phyloP scores from a whole-genome alignment of 2,329 filamentous ascomycete genomes.

The Zymoseptoria ardabiliae region DNA sequence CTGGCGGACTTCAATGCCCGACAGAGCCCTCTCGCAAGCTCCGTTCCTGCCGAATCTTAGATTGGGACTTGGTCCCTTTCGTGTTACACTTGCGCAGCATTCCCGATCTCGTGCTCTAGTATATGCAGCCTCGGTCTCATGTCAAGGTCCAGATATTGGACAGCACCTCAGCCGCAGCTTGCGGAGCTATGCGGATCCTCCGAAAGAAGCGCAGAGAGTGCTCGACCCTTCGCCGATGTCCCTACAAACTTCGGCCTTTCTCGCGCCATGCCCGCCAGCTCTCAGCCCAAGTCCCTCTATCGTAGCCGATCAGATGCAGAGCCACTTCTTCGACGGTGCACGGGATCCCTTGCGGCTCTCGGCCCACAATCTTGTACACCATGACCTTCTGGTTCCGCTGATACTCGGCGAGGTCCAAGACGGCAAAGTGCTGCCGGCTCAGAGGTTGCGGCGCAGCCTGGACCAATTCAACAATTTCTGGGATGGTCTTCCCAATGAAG shows the following conservation, averaged over 20 bases:
- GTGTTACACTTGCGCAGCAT: background rate
- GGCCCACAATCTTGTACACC: constrained; percentile 1
- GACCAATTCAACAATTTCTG: constrained; percentile 1
- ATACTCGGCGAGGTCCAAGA: background rate
- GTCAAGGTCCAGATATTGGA: background rate
- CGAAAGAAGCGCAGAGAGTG: background rate
- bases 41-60: background rate
- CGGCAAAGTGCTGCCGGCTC: constrained; percentile 3
- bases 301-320: background rate
- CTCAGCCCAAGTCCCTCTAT: constrained; percentile 2
- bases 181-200: background rate
- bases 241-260: background rate
- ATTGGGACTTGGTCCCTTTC: background rate
- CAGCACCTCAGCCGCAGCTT: background rate
- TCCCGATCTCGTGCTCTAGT: background rate
- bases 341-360: constrained; percentile 2
- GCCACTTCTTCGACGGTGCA: background rate
- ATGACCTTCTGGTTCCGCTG: background rate
- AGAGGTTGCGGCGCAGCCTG: constrained; percentile 3
- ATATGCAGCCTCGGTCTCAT: background rate
- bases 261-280: background rate
- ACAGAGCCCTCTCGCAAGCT: background rate
- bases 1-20: background rate
- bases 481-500: constrained; percentile 3
- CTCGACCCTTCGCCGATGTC: background rate